Base-by-base conservation (phyloP, 352 stramenopile species). In the Globisporangium viniferum region DNA sequence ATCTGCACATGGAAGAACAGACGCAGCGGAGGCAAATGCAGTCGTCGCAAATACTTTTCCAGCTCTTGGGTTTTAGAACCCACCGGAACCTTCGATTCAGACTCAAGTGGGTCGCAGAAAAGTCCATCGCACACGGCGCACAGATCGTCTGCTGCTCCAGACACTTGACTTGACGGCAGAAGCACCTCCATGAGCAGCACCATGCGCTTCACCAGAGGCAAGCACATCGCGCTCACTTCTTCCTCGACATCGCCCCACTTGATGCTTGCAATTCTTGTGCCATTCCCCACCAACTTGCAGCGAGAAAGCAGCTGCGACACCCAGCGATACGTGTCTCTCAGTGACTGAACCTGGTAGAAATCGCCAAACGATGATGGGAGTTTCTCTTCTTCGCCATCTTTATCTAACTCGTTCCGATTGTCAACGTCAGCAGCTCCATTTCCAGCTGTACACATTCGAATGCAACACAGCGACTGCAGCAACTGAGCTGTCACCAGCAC, bases 111-210 rank as follows among this genome's bases (percentile, higher is more conserved):
- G 31, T 67, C 66, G 49, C 65, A 57, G 57, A 82, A 89, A 5
- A 91, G 48, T n/a, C 80, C 85, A 67, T 93, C 85, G 35, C 85
- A 93, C 2, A 93, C 78, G 10, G 80, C 80, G 58, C 85, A 91
- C 20, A 67, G 62, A 4, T 77, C 75, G 8, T 62, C 64, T 24
- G 22, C 24, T 48, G 24, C 8, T 31, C 29, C 57, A 46, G 31
- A 20, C 5, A 18, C 44, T 56, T 49, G n/a, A 18, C 67, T 75
- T 14, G 73, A 41, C n/a, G 78, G 79, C 14, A 90, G 63, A 51
- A 86, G 66, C 4, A 81, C 73, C 36, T 90, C 78, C 72, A 93
- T 81, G 8, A 90, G 64, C 5, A 90, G 59, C 51, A 89, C 71
- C 56, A 93, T 79, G 24, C 81, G 76, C 66, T 89, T 78, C 39